Conservation (phyloP, 148 eudicot genomes). For the Euryodendron excelsum region DNA sequence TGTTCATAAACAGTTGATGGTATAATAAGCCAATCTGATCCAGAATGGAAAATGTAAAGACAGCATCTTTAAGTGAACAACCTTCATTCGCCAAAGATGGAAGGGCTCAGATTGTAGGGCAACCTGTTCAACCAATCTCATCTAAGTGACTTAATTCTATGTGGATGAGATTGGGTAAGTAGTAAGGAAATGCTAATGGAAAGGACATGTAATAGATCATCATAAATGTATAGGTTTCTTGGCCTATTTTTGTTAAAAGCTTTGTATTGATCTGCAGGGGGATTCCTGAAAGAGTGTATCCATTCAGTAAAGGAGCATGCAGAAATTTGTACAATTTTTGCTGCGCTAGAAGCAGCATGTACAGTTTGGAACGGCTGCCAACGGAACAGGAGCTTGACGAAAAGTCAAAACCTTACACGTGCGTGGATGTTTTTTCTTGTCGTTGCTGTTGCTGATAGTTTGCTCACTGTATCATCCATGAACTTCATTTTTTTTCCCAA, state of each 20-base stretch:
- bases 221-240: no score
- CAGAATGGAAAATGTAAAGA: no score
- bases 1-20: background rate
- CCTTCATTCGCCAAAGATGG: no score
- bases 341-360: slow-evolving; percentile 43
- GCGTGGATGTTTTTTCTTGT: slow-evolving; percentile 61
- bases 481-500: background rate
- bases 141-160: no score
- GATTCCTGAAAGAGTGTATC: slow-evolving; percentile 82
- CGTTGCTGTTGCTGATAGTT: slow-evolving; percentile 66
- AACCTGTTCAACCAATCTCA: background rate
- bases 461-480: background rate
- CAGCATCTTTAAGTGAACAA: no score
- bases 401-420: slow-evolving; percentile 58
- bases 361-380: slow-evolving; percentile 70
- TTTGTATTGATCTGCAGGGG: slow-evolving; percentile 51
- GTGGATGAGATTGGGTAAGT: background rate
- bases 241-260: background rate
- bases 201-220: background rate
- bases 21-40: no score
- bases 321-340: slow-evolving; percentile 78
- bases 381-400: slow-evolving; percentile 70
- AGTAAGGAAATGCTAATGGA: background rate
- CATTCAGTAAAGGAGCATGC: slow-evolving; percentile 84
- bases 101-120: no score